Conservation (phyloP, 805 yeast genomes). For the Saccharomycopsis amapae region DNA sequence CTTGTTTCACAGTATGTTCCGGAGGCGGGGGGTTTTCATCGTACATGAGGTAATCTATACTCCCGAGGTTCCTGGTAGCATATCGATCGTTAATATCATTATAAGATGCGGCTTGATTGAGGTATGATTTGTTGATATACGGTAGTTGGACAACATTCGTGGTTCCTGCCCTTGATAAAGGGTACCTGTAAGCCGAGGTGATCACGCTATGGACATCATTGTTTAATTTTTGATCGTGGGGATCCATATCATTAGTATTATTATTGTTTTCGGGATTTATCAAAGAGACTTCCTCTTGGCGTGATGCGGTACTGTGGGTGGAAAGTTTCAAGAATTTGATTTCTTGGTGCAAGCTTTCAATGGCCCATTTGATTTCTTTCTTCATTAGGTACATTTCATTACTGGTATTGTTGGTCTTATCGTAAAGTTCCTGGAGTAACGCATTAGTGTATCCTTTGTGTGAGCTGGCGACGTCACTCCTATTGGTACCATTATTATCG, state of each 20-base stretch:
- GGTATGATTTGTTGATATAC: not conserved
- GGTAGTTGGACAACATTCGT: conserved; percentile 1
- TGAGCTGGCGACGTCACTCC: too few species aligned
- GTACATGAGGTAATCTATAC: too few species aligned
- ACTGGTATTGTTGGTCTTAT: conserved; percentile 3
- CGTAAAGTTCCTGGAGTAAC: conserved; percentile 7
- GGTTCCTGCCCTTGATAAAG: conserved; percentile 7
- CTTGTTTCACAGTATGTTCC: too few species aligned
- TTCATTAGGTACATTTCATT: conserved; percentile 21
- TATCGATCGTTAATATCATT: too few species aligned
- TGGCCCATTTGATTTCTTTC: conserved; percentile 25
- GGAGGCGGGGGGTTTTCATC: too few species aligned
- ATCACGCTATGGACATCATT: conserved; percentile 7
- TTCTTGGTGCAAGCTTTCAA: conserved; percentile 25
- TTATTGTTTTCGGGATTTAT: too few species aligned
- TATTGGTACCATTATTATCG: not conserved
- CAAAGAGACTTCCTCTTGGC: not conserved
- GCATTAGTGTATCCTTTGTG: not conserved
- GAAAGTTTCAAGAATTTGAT: conserved; percentile 9
- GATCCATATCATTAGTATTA: not conserved
- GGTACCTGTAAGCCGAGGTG: conserved; percentile 13
- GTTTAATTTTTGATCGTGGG: not conserved
- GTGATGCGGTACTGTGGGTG: not conserved
- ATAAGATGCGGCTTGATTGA: not conserved
- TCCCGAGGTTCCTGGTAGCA: too few species aligned